Evolutionary conservation across 75 land plant species (phyloP).

Genomic region (Ceratopteris richardii): DNA sequence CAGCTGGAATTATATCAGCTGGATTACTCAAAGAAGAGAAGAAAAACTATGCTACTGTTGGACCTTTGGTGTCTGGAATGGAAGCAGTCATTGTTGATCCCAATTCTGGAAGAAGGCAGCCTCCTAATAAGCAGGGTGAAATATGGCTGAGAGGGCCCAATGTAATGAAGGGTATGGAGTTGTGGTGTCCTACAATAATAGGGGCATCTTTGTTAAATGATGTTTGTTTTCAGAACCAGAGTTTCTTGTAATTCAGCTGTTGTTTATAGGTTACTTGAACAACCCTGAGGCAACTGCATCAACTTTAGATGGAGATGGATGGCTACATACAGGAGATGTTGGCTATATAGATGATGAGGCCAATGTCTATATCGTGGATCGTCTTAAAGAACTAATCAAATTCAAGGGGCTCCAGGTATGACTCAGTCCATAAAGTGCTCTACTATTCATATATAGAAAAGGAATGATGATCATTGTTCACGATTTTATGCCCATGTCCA

Average conservation of each 20-base stretch:
- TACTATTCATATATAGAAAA: neutral
- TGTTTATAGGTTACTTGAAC: constrained; percentile 44
- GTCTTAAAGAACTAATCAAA: constrained; percentile 65
- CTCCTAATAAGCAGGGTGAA: constrained; percentile 23
- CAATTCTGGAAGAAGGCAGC: constrained; percentile 12
- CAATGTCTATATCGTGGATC: constrained; percentile 43
- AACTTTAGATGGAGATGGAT: constrained; percentile 41
- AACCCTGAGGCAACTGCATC: constrained; percentile 35
- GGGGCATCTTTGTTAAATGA: neutral
- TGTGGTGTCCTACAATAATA: neutral
- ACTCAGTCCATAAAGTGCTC: neutral
- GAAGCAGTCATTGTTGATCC: constrained; percentile 30
- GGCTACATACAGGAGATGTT: constrained; percentile 73
- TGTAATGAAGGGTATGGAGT: constrained; percentile 20
- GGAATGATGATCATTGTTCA: neutral
- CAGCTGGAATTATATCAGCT: constrained; percentile 19
- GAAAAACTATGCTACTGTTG: constrained; percentile 13
- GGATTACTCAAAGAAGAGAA: neutral
- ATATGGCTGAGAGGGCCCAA: constrained; percentile 28
- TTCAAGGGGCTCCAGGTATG: constrained; percentile 68
- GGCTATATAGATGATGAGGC: constrained; percentile 58
- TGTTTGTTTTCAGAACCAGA: neutral
- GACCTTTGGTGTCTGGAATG: constrained; percentile 9
- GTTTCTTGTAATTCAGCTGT: neutral
- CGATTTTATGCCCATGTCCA: neutral